Conservation (phyloP, 805 yeast genomes). For the Myxozyma vanderwaltii region DNA sequence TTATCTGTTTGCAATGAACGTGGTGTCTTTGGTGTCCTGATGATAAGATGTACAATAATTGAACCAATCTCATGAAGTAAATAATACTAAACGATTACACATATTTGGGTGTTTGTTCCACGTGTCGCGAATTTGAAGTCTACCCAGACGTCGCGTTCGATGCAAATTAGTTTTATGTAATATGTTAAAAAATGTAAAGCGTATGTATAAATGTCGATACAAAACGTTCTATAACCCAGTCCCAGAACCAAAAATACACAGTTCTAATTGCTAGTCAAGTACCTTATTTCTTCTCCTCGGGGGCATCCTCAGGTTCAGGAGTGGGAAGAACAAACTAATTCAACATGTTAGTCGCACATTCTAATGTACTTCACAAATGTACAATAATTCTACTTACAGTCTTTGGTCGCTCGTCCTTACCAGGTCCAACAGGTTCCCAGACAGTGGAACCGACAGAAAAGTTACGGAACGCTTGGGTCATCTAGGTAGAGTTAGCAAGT, state of each 20-base stretch:
- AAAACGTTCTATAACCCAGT: neutral
- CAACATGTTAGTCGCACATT: neutral
- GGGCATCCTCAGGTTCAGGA: constrained; percentile 71
- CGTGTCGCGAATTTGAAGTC: no score
- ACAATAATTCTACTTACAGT: constrained; percentile 22
- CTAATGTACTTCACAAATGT: neutral
- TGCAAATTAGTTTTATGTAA: no score
- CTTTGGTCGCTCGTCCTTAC: constrained; percentile 79
- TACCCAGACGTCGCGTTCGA: no score
- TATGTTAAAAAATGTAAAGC: no score
- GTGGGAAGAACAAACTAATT: constrained; percentile 76
- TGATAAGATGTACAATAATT: neutral
- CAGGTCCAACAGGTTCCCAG: constrained; percentile 91
- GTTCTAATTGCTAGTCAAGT: neutral
- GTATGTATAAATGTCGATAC: neutral
- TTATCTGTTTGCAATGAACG: no score
- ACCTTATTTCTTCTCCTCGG: constrained; percentile 46
- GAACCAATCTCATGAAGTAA: neutral
- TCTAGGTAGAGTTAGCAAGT: constrained; percentile 36
- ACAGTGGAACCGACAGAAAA: constrained; percentile 84
- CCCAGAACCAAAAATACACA: neutral
- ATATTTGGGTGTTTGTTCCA: no score
- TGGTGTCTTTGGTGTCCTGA: neutral
- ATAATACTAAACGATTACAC: no score
- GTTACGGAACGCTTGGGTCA: constrained; percentile 91